Evolutionary conservation across 129 eudicot species (phyloP).

Genomic region (Dittrichia graveolens): DNA sequence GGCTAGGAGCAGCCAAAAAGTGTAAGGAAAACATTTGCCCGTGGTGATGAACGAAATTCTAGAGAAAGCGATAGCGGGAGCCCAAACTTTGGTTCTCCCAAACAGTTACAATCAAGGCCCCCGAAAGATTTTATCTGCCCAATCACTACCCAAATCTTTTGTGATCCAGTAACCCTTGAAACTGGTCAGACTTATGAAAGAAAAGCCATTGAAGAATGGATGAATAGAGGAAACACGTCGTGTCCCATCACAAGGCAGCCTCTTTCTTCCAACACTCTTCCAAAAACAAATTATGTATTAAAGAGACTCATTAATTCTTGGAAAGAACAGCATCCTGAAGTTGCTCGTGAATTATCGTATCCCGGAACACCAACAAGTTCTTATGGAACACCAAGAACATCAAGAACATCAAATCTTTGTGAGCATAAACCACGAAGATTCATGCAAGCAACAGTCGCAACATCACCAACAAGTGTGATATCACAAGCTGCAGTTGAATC

Average conservation of each 20-base stretch:
- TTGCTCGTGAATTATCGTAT: conserved; percentile 60
- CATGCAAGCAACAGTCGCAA: conserved; percentile 41
- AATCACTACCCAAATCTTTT: conserved; percentile 69
- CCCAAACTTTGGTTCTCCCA: conserved; percentile 58
- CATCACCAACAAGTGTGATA: conserved; percentile 74
- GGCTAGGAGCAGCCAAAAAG: conserved; percentile 51
- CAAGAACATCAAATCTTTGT: conserved; percentile 38
- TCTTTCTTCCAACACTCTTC: conserved; percentile 57
- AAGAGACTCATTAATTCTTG: conserved; percentile 74
- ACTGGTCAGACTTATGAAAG: conserved; percentile 87
- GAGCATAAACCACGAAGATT: conserved; percentile 48
- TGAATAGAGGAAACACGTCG: conserved; percentile 71
- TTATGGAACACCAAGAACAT: conserved; percentile 39
- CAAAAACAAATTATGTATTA: conserved; percentile 77
- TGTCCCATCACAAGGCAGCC: conserved; percentile 84
- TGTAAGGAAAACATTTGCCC: conserved; percentile 38
- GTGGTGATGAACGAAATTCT: conserved; percentile 24
- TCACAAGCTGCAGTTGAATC: conserved; percentile 75
- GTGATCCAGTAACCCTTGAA: conserved; percentile 83
- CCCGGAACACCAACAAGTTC: conserved; percentile 57
- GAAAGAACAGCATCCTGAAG: conserved; percentile 75
- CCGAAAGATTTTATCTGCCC: conserved; percentile 93
- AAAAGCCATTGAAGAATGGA: conserved; percentile 88
- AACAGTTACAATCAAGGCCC: conserved; percentile 62
- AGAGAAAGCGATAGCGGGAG: conserved; percentile 50